phyloP scores from a whole-genome alignment of 768 basidiomycete genomes.

The Rhizopogon vesiculosus region DNA sequence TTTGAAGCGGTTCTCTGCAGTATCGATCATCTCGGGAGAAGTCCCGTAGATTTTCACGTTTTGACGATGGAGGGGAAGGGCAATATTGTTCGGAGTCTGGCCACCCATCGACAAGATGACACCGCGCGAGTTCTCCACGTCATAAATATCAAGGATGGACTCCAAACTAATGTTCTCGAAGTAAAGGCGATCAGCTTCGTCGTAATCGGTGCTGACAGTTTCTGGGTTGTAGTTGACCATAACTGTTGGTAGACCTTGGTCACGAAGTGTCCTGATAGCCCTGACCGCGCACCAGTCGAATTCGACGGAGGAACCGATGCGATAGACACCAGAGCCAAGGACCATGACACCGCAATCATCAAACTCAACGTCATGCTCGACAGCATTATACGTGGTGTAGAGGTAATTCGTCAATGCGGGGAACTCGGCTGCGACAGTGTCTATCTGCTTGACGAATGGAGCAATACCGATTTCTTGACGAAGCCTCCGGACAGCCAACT shows the following conservation, averaged over 20 bases:
- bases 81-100: constrained; percentile 98
- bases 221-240: constrained; percentile 99
- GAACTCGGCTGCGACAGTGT: constrained; percentile 98
- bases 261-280: constrained; percentile 91
- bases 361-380: constrained; percentile 89
- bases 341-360: constrained; percentile 94
- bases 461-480: constrained; percentile 80
- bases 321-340: constrained; percentile 95
- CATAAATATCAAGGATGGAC: constrained; percentile 95
- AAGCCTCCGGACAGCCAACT: constrained; percentile 86
- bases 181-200: constrained; percentile 96
- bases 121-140: constrained; percentile 81
- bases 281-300: constrained; percentile 99
- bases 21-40: constrained; percentile 99
- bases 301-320: constrained; percentile 98
- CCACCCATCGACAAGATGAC: constrained; percentile 98
- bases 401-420: constrained; percentile 98
- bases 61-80: constrained; percentile 90
- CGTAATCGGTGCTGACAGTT: constrained; percentile 98
- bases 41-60: constrained; percentile 99
- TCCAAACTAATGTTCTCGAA: constrained; percentile 99
- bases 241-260: constrained; percentile 91
- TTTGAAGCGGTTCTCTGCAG: constrained; percentile 98
- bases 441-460: constrained; percentile 98
- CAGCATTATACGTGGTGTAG: constrained; percentile 97